Evolutionary conservation across 2,329 filamentous ascomycete genomes (phyloP), one percentile per base, ranked within the genome.

Genomic region (Mollisiaceae sp.): DNA sequence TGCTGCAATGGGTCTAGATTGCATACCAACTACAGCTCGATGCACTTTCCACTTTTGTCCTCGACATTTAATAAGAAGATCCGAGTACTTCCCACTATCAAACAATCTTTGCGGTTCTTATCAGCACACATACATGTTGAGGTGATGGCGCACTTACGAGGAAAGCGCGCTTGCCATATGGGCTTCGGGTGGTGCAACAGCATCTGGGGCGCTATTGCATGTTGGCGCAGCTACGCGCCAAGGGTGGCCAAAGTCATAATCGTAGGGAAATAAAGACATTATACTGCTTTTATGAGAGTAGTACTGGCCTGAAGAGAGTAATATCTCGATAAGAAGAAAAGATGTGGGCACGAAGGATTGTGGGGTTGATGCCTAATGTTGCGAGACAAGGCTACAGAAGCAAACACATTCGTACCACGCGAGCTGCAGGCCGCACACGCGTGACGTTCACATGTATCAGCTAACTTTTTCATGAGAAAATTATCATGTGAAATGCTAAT

Each of bases 351-450:
- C 1, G 22, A 50, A 22, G 45, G 8, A 24, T 50, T 22, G n/a
- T 24, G 45, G 22, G n/a, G 15, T 24, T 50, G 45, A 5, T 24
- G 45, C 45, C 45, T 24, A 24, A 4, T 11, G n/a, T 22, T 24
- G 45, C 24, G 45, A 24, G 45, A 50, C 45, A 24, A 24, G 45
- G 45, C 45, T 50, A n/a, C 18, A 50, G 20, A 50, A 50, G n/a
- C 45, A 50, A 50, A 50, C 45, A 50, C n/a, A n/a, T 20, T 50
- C n/a, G 45, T 50, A n/a, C 20, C 22, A 50, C 45, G n/a, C 22
- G n/a, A 41, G 38, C 38, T 18, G 15, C 38, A 41, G 38, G 15
- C 38, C 12, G 11, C 38, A 41, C 38, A 14, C 11, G 3, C 38
- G 4, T 32, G 6, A 9, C 38, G 4, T 41, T 18, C 38, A 18